Evolutionary conservation across 2,329 filamentous ascomycete species (phyloP), one percentile per base, ranked within the genome.

Genomic region (Verticillium zaregamsianum): DNA sequence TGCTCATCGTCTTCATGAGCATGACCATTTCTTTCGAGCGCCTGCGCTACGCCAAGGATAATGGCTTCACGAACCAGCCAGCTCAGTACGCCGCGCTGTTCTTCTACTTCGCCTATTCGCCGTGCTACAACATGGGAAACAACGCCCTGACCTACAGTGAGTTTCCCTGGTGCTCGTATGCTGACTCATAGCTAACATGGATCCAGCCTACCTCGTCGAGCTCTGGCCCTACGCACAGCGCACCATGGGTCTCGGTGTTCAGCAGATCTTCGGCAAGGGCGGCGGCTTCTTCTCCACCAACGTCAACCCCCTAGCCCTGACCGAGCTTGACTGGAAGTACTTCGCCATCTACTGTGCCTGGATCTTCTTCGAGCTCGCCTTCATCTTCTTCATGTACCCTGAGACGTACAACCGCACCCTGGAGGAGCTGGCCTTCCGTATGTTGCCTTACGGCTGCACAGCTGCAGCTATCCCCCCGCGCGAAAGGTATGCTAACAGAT

Each of bases 301-400:
- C 35, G 76, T 79, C 67, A 81, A 80, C 70, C 76, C 79, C 0
- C 76, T 79, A 17, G 78, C 77, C 0, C 73, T 80, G 2, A 62
- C 69, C 12, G 72, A 72, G 20, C 72, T 76, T 25, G 67, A 72
- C 58, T 80, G 78, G 78, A 73, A 72, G 35, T 80, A 79, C 63
- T 72, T 79, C 39, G 75, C 77, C 32, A 76, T 77, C 11, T 80
- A 79, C 64, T 77, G 76, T 65, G 75, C 73, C 32, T 80, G 77
- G 71, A 71, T 80, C 14, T 69, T 70, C 2, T 75, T 79, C 39
- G 77, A 80, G 67, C 71, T 79, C 49, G 60, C 56, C 31, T 67
- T 75, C 86, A 89, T 95, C 58, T 95, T 88, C 76, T 90, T 93
- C 74, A 82, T 93, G 65, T 96, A 94, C 72, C 91, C 92, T 11